Conservation (phyloP, 1,284 basidiomycete genomes). For the Naganishia cerealis region DNA sequence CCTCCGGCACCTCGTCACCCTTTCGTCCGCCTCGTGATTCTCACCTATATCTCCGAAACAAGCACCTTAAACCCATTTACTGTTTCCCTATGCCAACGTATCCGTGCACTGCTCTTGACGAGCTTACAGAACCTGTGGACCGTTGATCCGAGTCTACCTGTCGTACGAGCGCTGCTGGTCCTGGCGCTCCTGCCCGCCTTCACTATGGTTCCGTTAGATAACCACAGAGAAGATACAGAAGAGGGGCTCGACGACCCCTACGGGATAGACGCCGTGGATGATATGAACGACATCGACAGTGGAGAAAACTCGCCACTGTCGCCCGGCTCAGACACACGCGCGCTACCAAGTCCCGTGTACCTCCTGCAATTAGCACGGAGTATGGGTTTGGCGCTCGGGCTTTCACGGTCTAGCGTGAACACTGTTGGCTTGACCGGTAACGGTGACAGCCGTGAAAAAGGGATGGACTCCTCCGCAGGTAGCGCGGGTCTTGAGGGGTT, state of each 20-base stretch:
- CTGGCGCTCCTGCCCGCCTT: slow-evolving; percentile 4
- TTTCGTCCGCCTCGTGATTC: slow-evolving; percentile 3
- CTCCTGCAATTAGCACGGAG: slow-evolving; percentile 8
- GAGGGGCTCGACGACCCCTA: neutral
- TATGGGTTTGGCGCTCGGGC: slow-evolving; percentile 6
- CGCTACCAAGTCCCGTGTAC: neutral
- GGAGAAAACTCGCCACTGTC: neutral
- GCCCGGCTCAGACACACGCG: too few relatives aligned
- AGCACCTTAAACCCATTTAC: slow-evolving; percentile 2
- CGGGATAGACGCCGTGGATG: neutral
- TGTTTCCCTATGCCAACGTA: neutral
- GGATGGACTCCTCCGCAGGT: neutral
- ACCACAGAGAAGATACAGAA: neutral
- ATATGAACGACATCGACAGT: neutral
- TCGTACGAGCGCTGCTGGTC: slow-evolving; percentile 3
- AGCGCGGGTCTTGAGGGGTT: slow-evolving; percentile 12
- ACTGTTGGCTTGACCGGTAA: slow-evolving; percentile 3
- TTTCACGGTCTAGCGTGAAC: neutral
- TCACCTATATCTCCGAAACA: neutral
- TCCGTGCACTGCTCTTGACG: neutral
- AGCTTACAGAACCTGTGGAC: neutral
- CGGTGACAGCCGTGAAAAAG: neutral
- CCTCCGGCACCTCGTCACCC: slow-evolving; percentile 1
- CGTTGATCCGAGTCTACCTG: neutral
- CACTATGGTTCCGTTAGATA: neutral